A percentile compares a stretch with the other conserved stretches of the same genome.
phyloP scores from a whole-genome alignment of 176 grass and related monocot species.

The Secale cereale region DNA sequence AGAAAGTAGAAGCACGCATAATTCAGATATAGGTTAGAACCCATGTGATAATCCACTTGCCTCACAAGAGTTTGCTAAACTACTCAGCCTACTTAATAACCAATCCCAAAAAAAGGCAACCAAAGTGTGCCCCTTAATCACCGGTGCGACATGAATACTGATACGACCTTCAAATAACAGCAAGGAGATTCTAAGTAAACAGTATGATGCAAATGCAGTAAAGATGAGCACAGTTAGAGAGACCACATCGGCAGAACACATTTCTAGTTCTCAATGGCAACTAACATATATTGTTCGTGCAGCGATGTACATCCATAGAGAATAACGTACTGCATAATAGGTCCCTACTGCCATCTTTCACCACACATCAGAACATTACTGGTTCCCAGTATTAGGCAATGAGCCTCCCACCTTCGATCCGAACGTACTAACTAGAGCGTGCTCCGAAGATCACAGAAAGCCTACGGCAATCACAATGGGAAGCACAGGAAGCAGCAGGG shows the following conservation, averaged over 20 bases:
- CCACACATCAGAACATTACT: constrained; percentile 6
- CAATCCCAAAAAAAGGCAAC: background rate
- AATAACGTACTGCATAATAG: constrained; percentile 6
- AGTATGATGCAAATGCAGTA: constrained; percentile 4
- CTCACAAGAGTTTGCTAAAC: background rate
- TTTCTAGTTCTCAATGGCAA: constrained; percentile 18
- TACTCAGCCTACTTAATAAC: background rate
- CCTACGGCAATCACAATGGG: constrained; percentile 7
- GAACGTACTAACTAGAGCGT: background rate
- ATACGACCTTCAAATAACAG: background rate
- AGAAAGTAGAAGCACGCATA: background rate
- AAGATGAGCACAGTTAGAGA: background rate
- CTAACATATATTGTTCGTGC: constrained; percentile 20
- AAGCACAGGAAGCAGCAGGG: constrained; percentile 26
- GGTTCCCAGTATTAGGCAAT: constrained; percentile 22
- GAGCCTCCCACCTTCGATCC: background rate
- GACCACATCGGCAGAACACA: background rate
- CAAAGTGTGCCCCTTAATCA: background rate
- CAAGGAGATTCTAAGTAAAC: background rate
- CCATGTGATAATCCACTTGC: constrained; percentile 1
- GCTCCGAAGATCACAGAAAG: constrained; percentile 30
- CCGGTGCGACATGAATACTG: background rate
- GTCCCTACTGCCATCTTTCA: background rate
- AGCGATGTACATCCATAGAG: background rate
- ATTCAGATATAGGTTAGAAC: background rate